Evolutionary conservation across 768 basidiomycete genomes (phyloP).

Genomic region (Psilocybe sp.): DNA sequence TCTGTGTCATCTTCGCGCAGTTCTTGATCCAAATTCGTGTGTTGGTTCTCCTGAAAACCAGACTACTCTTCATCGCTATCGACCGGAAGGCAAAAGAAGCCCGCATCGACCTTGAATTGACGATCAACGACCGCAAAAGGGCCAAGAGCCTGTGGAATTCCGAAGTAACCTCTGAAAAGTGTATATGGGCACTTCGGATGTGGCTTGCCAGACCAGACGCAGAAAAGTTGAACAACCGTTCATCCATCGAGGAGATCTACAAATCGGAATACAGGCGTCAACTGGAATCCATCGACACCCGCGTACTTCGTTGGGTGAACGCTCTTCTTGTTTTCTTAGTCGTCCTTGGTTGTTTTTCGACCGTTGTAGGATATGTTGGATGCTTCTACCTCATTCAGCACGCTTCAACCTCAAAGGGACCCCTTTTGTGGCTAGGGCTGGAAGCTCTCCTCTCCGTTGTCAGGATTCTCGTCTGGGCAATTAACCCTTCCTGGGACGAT

Average conservation of each 20-base stretch:
- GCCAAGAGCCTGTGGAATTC: slow-evolving; percentile 2
- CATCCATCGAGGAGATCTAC: not conserved
- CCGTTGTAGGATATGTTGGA: slow-evolving; percentile 10
- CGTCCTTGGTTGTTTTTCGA: not conserved
- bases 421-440: slow-evolving; percentile 11
- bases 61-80: slow-evolving; percentile 8
- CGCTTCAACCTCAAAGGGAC: not conserved
- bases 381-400: slow-evolving; percentile 8
- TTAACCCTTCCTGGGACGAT: slow-evolving; percentile 9
- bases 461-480: slow-evolving; percentile 11
- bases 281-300: not conserved
- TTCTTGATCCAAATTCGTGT: too few species aligned
- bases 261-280: not conserved
- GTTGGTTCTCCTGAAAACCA: slow-evolving; percentile 3
- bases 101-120: not conserved
- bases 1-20: slow-evolving; percentile 4
- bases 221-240: not conserved
- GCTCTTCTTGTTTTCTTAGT: not conserved
- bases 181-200: slow-evolving; percentile 4
- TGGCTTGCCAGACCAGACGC: not conserved
- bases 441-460: slow-evolving; percentile 7
- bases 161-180: slow-evolving; percentile 4
- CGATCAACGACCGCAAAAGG: not conserved
- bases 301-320: not conserved
- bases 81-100: not conserved